phyloP scores from a whole-genome alignment of 2,329 filamentous ascomycete species.

The Verticillium klebahnii region DNA sequence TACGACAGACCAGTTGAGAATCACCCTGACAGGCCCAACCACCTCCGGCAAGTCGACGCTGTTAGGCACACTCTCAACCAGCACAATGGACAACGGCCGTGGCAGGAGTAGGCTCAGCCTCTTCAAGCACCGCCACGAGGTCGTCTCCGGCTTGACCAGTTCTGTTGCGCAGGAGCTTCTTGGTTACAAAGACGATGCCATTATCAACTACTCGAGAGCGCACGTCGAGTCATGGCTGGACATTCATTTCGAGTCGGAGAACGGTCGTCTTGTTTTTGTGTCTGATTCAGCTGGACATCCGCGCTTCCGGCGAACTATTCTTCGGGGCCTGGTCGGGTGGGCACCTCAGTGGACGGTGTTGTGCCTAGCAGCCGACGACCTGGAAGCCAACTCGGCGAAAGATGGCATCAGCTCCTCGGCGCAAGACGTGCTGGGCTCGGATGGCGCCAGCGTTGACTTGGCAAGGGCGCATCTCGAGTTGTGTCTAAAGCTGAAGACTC shows the following conservation, averaged over 20 bases:
- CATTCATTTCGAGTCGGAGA: slow-evolving; percentile 74
- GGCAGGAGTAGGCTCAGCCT: slow-evolving; percentile 86
- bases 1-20: slow-evolving; percentile 68
- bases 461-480: slow-evolving; percentile 78
- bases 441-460: slow-evolving; percentile 60
- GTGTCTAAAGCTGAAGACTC: slow-evolving; percentile 74
- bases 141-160: slow-evolving; percentile 86
- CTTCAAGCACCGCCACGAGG: slow-evolving; percentile 89
- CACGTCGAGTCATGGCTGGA: slow-evolving; percentile 93
- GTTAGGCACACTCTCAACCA: slow-evolving; percentile 82
- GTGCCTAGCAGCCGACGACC: slow-evolving; percentile 78
- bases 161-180: slow-evolving; percentile 92
- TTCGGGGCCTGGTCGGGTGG: slow-evolving; percentile 91
- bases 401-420: slow-evolving; percentile 41
- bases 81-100: slow-evolving; percentile 83
- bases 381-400: slow-evolving; percentile 32
- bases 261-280: slow-evolving; percentile 76
- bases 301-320: slow-evolving; percentile 80
- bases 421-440: slow-evolving; percentile 46
- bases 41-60: slow-evolving; percentile 91
- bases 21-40: slow-evolving; percentile 85
- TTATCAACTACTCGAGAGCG: slow-evolving; percentile 81
- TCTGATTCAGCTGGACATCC: slow-evolving; percentile 91
- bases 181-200: slow-evolving; percentile 61
- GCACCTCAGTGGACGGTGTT: slow-evolving; percentile 89